Evolutionary conservation across 345 rosid species (phyloP), one percentile per base, ranked within the genome.

Genomic region (Mangifera indica): DNA sequence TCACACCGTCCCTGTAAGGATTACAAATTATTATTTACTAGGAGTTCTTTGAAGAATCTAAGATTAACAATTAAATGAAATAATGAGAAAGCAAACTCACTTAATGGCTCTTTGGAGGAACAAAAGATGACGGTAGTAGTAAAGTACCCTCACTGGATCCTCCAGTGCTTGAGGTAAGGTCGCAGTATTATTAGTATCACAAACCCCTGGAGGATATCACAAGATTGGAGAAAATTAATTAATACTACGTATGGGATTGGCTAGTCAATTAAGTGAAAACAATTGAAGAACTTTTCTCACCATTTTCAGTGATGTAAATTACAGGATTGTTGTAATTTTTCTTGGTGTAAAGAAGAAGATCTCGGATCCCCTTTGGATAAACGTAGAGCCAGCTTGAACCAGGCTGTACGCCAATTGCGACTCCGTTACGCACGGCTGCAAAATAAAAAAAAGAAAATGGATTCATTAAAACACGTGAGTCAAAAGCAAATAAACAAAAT

Each of bases 261-360:
- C 1, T 7, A 6, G 42, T 37, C 2, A 11, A 14, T 4, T 0
- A 21, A 18, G 37, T n/a, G 5, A 24, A 59, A 2, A 3, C 12
- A 13, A 11, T 46, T 46, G 42, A 59, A 64, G 37, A 37, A 65
- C 7, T 9, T 17, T 9, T 4, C 48, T 55, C 73, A 83, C 89
- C 85, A 74, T 85, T 85, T 21, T 85, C 86, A 3, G 85, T 79
- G 13, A 83, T 70, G 64, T 72, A 81, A 68, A 85, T 63, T 4
- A 76, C 58, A 0, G 81, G 84, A 42, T 80, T 74, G 11, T 74
- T 75, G 40, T 80, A 80, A 18, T 74, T 78, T 45, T 69, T 65
- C 59, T 59, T 76, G 29, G 70, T 13, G 37, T 80, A 40, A 10
- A 65, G 12, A 75, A 82, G 61, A 2, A 80, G 82, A 44, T 79